Conservation (phyloP, 1,284 basidiomycete species). For the Agaricales sp. region DNA sequence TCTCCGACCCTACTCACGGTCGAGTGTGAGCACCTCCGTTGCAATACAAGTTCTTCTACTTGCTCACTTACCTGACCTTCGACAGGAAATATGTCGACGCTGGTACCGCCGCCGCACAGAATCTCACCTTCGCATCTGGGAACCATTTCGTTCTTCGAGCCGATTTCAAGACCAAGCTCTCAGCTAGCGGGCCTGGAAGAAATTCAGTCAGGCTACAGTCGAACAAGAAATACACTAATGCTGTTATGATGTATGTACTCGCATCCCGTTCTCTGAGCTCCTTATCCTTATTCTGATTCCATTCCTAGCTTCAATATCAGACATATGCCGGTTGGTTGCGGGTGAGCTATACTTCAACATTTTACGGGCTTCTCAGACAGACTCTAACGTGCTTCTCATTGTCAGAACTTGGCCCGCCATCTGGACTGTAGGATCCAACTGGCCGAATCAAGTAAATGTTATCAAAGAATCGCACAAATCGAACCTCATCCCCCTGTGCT, state of each 20-base stretch:
- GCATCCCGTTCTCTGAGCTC: not conserved
- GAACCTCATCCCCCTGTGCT: not conserved
- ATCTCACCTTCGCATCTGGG: conserved; percentile 35
- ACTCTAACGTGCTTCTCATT: not conserved
- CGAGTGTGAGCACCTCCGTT: conserved; percentile 37
- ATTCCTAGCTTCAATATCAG: conserved; percentile 38
- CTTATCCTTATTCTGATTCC: not conserved
- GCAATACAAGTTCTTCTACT: conserved; percentile 1
- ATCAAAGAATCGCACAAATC: too few species aligned
- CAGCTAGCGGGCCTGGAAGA: conserved; percentile 37
- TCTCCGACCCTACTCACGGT: conserved; percentile 50
- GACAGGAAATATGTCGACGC: conserved; percentile 45
- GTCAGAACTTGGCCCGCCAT: conserved; percentile 44
- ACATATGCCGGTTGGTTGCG: conserved; percentile 54
- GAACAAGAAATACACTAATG: conserved; percentile 38
- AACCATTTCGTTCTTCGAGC: conserved; percentile 43
- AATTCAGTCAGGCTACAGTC: conserved; percentile 48
- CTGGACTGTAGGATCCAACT: conserved; percentile 36
- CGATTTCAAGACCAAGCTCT: conserved; percentile 37
- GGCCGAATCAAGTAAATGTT: conserved; percentile 36
- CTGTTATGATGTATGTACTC: conserved; percentile 42
- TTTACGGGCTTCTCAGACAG: too few species aligned
- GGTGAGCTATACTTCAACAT: conserved; percentile 34
- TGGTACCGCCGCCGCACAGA: conserved; percentile 30
- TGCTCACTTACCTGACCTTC: too few species aligned